phyloP scores from a whole-genome alignment of 129 eudicot species.

The Tanacetum coccineum region DNA sequence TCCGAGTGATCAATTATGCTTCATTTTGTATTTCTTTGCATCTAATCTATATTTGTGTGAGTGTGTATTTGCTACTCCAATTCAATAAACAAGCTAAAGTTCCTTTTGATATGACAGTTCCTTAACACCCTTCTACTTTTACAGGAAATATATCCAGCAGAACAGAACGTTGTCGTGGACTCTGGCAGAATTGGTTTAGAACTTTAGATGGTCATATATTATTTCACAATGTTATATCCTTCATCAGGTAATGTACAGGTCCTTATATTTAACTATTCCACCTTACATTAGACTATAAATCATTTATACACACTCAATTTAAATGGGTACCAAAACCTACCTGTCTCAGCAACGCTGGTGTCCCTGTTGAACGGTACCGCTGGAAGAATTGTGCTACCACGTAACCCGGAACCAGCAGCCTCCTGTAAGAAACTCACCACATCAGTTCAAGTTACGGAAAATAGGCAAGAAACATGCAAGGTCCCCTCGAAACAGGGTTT shows the following conservation, averaged over 20 bases:
- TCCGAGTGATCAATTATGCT: neutral
- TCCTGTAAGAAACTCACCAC: slow-evolving; percentile 35
- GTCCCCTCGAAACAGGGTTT: slow-evolving; percentile 9
- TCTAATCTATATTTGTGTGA: neutral
- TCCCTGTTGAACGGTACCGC: slow-evolving; percentile 20
- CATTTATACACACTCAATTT: slow-evolving; percentile 6
- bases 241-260: no score
- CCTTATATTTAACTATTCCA: no score
- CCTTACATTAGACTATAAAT: neutral
- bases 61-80: no score
- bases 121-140: no score
- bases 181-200: neutral
- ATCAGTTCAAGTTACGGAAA: slow-evolving; percentile 9
- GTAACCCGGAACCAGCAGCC: slow-evolving; percentile 32
- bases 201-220: slow-evolving; percentile 7
- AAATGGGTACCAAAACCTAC: slow-evolving; percentile 29
- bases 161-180: slow-evolving; percentile 1
- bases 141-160: neutral
- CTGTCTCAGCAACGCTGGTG: slow-evolving; percentile 28
- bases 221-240: neutral
- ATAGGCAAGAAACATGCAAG: slow-evolving; percentile 10
- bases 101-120: no score
- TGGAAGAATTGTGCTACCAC: slow-evolving; percentile 23
- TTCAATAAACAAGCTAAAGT: no score
- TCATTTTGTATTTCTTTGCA: slow-evolving; percentile 8